Conservation (phyloP, 192 early-diverging fungal genomes). For the Pecoramyces ruminantium region DNA sequence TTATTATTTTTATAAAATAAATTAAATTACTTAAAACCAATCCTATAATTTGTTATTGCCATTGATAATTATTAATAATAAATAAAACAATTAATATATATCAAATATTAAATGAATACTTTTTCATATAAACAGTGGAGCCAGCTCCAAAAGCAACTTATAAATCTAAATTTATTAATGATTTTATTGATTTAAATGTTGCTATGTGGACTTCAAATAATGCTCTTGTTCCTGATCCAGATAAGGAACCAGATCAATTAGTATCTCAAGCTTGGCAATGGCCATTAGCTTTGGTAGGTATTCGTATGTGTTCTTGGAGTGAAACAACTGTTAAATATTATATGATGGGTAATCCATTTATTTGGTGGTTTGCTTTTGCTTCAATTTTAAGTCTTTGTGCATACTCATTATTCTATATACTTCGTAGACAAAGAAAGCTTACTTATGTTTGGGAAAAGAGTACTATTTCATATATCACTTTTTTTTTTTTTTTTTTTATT, state of each 20-base stretch:
- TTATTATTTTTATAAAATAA: too few relatives aligned
- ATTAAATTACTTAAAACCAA: too few relatives aligned
- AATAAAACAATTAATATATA: too few relatives aligned
- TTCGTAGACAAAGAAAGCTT: not conserved
- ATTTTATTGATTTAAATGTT: not conserved
- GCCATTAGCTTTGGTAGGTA: not conserved
- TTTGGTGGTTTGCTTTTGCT: not conserved
- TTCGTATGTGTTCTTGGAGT: slow-evolving; percentile 1
- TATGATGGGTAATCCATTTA: slow-evolving; percentile 2
- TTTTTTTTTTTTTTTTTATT: too few relatives aligned
- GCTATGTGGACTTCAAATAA: slow-evolving; percentile 1
- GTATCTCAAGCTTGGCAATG: slow-evolving; percentile 2
- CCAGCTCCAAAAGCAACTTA: not conserved
- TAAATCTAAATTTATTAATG: not conserved
- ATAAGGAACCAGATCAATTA: slow-evolving; percentile 1
- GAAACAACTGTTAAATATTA: not conserved
- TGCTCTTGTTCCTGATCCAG: not conserved
- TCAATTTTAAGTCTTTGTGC: not conserved
- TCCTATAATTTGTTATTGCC: too few relatives aligned
- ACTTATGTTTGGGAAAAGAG: not conserved
- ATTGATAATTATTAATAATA: too few relatives aligned
- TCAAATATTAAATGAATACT: too few relatives aligned
- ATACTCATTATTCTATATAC: not conserved
- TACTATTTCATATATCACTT: too few relatives aligned
- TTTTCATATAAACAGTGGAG: not conserved